Percentiles rank a stretch among this genome's conserved stretches.
Evolutionary conservation across 352 stramenopile genomes (phyloP).

Genomic region (Globisporangium perplexum): DNA sequence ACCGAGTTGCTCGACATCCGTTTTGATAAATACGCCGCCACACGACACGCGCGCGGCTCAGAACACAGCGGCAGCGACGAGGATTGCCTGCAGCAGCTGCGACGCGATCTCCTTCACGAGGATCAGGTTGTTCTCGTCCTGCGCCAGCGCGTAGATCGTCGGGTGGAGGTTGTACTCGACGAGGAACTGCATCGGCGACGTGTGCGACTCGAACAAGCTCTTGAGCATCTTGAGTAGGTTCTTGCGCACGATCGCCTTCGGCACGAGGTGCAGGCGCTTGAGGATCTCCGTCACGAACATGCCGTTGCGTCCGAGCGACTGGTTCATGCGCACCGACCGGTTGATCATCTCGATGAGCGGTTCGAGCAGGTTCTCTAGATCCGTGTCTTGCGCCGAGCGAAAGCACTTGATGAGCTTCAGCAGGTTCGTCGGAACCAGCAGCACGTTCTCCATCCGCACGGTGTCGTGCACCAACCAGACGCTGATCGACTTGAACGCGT

Average conservation of each 20-base stretch:
- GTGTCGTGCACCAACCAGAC: conserved; percentile 83
- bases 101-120: conserved; percentile 87
- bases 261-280: conserved; percentile 61
- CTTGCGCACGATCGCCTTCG: conserved; percentile 88
- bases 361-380: conserved; percentile 78
- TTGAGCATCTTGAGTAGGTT: conserved; percentile 92
- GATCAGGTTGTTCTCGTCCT: conserved; percentile 88
- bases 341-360: conserved; percentile 75
- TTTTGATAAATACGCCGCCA: not conserved
- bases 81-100: conserved; percentile 75
- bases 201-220: conserved; percentile 84
- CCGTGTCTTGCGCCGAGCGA: conserved; percentile 52
- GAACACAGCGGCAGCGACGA: conserved; percentile 65
- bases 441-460: conserved; percentile 75
- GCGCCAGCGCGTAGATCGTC: conserved; percentile 67
- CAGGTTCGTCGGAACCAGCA: conserved; percentile 59
- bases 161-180: conserved; percentile 87
- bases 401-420: conserved; percentile 73
- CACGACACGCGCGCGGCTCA: too few species aligned
- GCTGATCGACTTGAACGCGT: conserved; percentile 86
- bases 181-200: conserved; percentile 79
- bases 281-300: conserved; percentile 87
- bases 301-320: conserved; percentile 77
- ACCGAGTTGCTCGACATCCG: not conserved
- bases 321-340: conserved; percentile 71